Evolutionary conservation across 2,329 filamentous ascomycete genomes (phyloP).

Genomic region (Pyrenochaeta sp.): DNA sequence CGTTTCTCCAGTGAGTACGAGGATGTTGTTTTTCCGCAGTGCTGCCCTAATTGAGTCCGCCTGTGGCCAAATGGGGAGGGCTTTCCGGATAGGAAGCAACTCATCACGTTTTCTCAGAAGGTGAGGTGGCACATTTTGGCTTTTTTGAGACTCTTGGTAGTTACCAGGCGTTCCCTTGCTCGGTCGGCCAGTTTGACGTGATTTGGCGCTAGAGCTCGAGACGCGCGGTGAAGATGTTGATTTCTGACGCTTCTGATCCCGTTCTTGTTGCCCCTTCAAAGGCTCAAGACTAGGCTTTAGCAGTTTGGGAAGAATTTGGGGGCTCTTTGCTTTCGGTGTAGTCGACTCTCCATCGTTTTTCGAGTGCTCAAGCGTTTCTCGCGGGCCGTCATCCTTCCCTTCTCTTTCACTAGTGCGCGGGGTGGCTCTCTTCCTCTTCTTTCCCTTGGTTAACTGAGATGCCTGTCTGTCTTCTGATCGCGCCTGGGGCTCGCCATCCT

Average conservation of each 20-base stretch:
- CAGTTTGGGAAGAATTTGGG: background rate
- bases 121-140: conserved; percentile 29
- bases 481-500: conserved; percentile 2
- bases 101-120: conserved; percentile 56
- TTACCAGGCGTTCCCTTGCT: conserved; percentile 6
- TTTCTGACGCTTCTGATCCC: conserved; percentile 6
- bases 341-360: background rate
- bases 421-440: conserved; percentile 44
- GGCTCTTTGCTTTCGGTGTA: background rate
- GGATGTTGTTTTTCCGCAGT: conserved; percentile 72
- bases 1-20: conserved; percentile 91
- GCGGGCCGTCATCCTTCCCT: conserved; percentile 24
- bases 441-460: conserved; percentile 29
- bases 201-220: conserved; percentile 1
- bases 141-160: conserved; percentile 4
- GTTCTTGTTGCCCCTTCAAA: background rate
- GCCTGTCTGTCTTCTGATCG: background rate
- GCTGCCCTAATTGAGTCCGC: conserved; percentile 72
- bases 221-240: background rate
- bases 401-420: conserved; percentile 9
- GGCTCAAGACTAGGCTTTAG: background rate
- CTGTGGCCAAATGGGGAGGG: conserved; percentile 82
- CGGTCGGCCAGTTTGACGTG: conserved; percentile 2
- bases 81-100: conserved; percentile 65
- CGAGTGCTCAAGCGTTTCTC: conserved; percentile 24